These are phyloP conservation scores for Cryptococcus jaspeensis DNA, from an alignment of 1,284 basidiomycete species.

Conservation along the genomic window DNA sequence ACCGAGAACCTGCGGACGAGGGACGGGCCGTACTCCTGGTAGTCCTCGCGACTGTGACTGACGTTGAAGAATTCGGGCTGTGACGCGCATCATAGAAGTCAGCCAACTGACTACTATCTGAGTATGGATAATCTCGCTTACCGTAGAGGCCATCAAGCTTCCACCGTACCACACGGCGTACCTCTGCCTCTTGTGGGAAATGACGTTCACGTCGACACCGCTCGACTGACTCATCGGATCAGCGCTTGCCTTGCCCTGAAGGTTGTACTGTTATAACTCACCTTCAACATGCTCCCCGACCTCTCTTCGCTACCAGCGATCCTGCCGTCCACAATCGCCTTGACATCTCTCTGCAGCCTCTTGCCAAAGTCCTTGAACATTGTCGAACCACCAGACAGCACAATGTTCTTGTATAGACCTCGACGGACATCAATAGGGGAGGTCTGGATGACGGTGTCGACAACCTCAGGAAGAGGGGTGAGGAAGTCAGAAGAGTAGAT, in stretches of 20 bases:
- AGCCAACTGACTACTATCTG: background rate
- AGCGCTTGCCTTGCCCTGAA: background rate
- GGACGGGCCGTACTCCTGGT: conserved; percentile 94
- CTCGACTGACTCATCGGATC: conserved; percentile 62
- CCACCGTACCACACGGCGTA: conserved; percentile 99
- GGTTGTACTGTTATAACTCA: conserved; percentile 44
- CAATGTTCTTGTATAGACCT: conserved; percentile 96
- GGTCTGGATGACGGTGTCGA: conserved; percentile 93
- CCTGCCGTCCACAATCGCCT: conserved; percentile 87
- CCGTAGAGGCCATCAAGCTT: conserved; percentile 84
- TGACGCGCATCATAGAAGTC: background rate
- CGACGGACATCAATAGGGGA: conserved; percentile 94
- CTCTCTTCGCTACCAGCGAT: conserved; percentile 74
- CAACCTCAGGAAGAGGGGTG: conserved; percentile 93
- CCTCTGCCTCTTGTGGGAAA: conserved; percentile 96
- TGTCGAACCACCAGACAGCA: conserved; percentile 90
- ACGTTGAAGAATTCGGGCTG: conserved; percentile 97
- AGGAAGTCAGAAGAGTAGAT: conserved; percentile 98
- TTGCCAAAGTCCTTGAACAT: conserved; percentile 91
- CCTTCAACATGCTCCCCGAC: conserved; percentile 74
- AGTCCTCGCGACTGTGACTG: conserved; percentile 95
- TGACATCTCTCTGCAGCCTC: conserved; percentile 91
- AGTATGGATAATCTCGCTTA: conserved; percentile 53
- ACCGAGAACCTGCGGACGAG: conserved; percentile 94
- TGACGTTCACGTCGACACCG: conserved; percentile 94